Evolutionary conservation across 495 filamentous ascomycete species (phyloP).

Genomic region (Hypoxylon lienhwacheense): DNA sequence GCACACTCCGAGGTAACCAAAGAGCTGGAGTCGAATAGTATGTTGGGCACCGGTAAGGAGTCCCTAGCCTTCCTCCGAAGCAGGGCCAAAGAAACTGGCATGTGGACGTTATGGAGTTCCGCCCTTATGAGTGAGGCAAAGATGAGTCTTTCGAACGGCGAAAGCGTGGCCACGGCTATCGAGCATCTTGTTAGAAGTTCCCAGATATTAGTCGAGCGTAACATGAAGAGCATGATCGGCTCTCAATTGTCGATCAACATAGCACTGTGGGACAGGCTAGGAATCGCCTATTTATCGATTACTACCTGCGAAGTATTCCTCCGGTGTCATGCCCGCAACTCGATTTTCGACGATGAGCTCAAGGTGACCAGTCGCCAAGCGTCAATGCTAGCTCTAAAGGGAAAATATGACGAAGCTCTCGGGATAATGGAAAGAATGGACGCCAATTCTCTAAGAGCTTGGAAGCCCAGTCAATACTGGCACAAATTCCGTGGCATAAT

Average conservation of each 20-base stretch:
- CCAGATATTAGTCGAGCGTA: conserved; percentile 75
- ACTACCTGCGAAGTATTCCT: conserved; percentile 75
- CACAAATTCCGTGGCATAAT: conserved; percentile 70
- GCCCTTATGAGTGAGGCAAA: conserved; percentile 86
- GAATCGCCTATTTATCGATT: conserved; percentile 65
- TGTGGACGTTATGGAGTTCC: conserved; percentile 85
- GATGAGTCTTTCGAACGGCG: conserved; percentile 71
- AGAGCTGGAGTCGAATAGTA: conserved; percentile 67
- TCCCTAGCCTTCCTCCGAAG: conserved; percentile 80
- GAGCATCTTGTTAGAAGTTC: conserved; percentile 80
- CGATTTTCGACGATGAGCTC: conserved; percentile 76
- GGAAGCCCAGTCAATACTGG: conserved; percentile 82
- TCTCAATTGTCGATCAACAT: conserved; percentile 71
- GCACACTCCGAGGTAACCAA: conserved; percentile 77
- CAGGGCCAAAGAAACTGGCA: conserved; percentile 84
- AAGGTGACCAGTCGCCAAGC: conserved; percentile 57
- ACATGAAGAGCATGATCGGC: conserved; percentile 71
- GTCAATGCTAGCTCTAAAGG: conserved; percentile 52
- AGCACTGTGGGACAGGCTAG: conserved; percentile 75
- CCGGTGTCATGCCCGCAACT: conserved; percentile 64
- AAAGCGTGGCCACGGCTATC: conserved; percentile 73
- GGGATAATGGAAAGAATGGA: conserved; percentile 64
- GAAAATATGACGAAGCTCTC: conserved; percentile 72
- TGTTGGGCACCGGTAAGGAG: conserved; percentile 79
- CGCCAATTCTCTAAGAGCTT: conserved; percentile 65